Evolutionary conservation across 2,329 filamentous ascomycete genomes (phyloP), one percentile per base, ranked within the genome.

Genomic region (Talaromyces sp.): DNA sequence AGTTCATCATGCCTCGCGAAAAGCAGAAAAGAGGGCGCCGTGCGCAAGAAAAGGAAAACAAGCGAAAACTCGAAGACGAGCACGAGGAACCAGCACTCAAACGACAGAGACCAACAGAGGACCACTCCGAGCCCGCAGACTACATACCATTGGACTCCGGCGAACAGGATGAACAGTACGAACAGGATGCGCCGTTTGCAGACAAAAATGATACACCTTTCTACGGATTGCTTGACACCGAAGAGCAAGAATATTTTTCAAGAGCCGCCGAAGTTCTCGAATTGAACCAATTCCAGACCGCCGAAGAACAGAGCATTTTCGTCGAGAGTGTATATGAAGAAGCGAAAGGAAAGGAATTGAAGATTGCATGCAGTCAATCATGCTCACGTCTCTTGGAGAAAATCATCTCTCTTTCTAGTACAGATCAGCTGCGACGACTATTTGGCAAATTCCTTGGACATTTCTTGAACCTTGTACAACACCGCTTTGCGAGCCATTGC

Each of bases 401-500:
- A 36, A 80, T 99, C 74, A 96, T 99, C 63, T 84, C 93, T 63
- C 81, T 96, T 68, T 94, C 92, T 31, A 90, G 87, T 38, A 84
- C 89, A 36, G 81, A 82, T 19, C 95, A 98, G 79, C 89, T 97
- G 77, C 97, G 96, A 83, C 85, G 85, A 58, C 80, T 99, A 22
- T 98, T 98, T 76, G 86, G 87, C 69, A 92, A 91, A 53, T 97
- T 98, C 76, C 88, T 84, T 22, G 89, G 90, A 38, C 91, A 98
- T 78, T 96, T 98, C 78, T 82, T 94, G 66, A 90, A 93, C 72
- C 85, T 99, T 31, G 89, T 97, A 61, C 93, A 96, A 76, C 95
- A 99, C 79, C 90, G 95, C 19, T 99, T 99, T 73, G 95, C 95
- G 5, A 96, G 93, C 67, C 95, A 99, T 81, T 98, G 94, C 79